phyloP scores from a whole-genome alignment of 2,329 filamentous ascomycete genomes.

The Scedosporium apiospermum region DNA sequence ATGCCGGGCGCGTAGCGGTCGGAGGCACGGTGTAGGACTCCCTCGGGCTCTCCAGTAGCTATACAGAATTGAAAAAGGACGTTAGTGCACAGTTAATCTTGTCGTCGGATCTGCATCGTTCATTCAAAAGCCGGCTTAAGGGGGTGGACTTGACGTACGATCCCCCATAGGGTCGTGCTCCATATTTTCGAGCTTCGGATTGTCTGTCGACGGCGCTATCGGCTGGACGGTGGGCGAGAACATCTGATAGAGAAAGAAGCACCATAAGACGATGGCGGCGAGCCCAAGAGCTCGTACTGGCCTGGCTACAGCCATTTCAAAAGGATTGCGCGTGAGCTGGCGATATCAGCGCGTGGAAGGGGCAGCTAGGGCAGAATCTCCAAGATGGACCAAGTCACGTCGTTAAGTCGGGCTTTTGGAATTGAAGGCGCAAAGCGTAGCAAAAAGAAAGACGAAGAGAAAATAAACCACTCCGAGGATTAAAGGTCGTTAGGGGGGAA shows the following conservation, averaged over 20 bases:
- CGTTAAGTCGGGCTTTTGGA: too few species aligned
- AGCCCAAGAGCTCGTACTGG: conserved; percentile 73
- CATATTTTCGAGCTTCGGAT: conserved; percentile 39
- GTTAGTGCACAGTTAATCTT: conserved; percentile 10
- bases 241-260: conserved; percentile 71
- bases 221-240: conserved; percentile 45
- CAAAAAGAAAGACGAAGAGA: neutral
- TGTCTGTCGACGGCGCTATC: conserved; percentile 19
- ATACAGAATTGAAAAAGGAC: conserved; percentile 10
- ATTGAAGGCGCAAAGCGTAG: neutral
- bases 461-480: too few species aligned
- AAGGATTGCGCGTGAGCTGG: neutral
- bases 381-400: neutral
- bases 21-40: conserved; percentile 61
- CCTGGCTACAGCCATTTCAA: conserved; percentile 72
- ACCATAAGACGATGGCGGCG: conserved; percentile 60
- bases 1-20: conserved; percentile 71
- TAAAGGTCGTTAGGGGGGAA: too few species aligned
- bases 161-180: conserved; percentile 79
- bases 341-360: neutral
- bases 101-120: neutral
- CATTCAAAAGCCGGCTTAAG: neutral
- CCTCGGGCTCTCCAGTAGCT: conserved; percentile 80
- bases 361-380: neutral
- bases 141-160: conserved; percentile 44